Percentiles rank a stretch among this genome's conserved stretches.
Evolutionary conservation across 352 stramenopile species (phyloP).

Genomic region (Hyphochytrium catenoides): DNA sequence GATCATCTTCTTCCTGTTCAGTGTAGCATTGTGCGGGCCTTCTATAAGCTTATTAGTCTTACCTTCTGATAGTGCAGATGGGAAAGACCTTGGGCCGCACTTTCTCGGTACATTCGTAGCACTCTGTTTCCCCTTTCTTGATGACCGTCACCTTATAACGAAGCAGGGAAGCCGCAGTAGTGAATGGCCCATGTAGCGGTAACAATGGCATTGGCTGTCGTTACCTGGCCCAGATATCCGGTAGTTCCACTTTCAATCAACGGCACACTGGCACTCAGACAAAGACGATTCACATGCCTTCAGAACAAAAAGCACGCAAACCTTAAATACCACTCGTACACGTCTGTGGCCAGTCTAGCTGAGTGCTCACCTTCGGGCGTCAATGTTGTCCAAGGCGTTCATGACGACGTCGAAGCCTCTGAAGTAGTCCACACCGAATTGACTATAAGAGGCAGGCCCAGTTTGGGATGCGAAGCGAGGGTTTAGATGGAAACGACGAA

Average conservation of each 20-base stretch:
- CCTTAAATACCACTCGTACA: too few species aligned
- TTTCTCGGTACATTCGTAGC: conserved; percentile 94
- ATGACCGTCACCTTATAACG: conserved; percentile 65
- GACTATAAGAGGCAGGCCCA: too few species aligned
- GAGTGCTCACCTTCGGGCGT: too few species aligned
- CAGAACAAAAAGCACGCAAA: too few species aligned
- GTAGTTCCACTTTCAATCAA: conserved; percentile 94
- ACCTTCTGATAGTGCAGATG: conserved; percentile 95
- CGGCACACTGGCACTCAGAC: conserved; percentile 58
- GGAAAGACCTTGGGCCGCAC: conserved; percentile 92
- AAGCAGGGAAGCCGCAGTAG: conserved; percentile 8
- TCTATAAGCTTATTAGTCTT: conserved; percentile 4
- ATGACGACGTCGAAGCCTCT: conserved; percentile 90
- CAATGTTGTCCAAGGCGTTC: conserved; percentile 98
- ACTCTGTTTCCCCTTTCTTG: conserved; percentile 87
- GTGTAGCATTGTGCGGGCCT: too few species aligned
- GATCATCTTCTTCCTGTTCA: too few species aligned
- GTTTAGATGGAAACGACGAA: too few species aligned
- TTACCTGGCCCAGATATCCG: conserved; percentile 86
- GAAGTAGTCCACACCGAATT: conserved; percentile 83
- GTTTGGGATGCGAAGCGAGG: too few species aligned
- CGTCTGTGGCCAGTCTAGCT: too few species aligned
- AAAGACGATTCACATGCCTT: conserved; percentile 97
- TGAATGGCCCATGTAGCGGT: background rate
- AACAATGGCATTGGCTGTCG: background rate